Conservation (phyloP, 805 yeast genomes). For the Lipomyces spencermartinsiae region DNA sequence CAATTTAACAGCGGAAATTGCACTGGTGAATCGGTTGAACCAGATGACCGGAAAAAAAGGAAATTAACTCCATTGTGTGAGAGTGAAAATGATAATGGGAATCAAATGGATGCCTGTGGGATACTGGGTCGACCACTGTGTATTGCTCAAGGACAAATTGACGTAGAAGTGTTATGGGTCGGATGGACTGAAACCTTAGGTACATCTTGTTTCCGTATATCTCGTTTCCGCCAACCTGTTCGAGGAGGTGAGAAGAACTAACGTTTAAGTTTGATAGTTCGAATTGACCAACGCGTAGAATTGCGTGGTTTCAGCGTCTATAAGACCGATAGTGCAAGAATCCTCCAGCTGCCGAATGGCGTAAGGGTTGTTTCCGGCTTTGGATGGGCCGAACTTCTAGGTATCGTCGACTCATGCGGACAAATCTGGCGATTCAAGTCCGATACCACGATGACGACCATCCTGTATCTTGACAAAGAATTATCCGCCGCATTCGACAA, state of each 20-base stretch:
- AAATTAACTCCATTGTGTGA: background rate
- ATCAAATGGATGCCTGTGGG: slow-evolving; percentile 4
- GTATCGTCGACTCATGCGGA: slow-evolving; percentile 29
- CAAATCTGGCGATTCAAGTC: background rate
- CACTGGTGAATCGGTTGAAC: background rate
- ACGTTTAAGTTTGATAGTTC: slow-evolving; percentile 13
- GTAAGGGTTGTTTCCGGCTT: slow-evolving; percentile 14
- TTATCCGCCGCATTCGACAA: slow-evolving; percentile 16
- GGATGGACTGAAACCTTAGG: slow-evolving; percentile 29
- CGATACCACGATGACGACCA: background rate
- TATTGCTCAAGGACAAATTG: slow-evolving; percentile 15
- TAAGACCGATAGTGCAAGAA: slow-evolving; percentile 3
- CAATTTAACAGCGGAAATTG: background rate
- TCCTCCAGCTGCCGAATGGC: slow-evolving; percentile 9
- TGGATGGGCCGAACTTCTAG: slow-evolving; percentile 29
- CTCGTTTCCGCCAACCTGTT: background rate
- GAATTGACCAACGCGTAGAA: slow-evolving; percentile 19
- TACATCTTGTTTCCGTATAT: background rate
- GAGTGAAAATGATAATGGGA: background rate
- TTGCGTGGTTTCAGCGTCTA: slow-evolving; percentile 28
- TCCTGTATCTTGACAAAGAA: slow-evolving; percentile 1
- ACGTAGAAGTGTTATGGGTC: slow-evolving; percentile 21
- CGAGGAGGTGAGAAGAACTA: background rate
- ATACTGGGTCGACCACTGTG: slow-evolving; percentile 13
- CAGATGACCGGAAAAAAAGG: background rate